Conservation (phyloP, 2,329 filamentous ascomycete genomes). For the Arthrobotrys iridis region DNA sequence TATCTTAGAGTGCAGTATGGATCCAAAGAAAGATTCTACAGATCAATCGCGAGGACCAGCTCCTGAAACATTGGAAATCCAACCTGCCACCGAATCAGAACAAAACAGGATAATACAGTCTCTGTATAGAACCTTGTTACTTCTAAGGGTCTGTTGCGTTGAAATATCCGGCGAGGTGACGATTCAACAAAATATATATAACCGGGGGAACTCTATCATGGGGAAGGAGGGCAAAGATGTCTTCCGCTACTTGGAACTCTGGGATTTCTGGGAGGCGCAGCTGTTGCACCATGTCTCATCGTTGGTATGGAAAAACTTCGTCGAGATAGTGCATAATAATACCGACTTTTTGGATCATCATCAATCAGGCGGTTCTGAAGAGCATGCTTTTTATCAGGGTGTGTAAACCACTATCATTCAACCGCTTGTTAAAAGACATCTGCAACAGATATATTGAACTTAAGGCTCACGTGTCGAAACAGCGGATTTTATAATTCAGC, state of each 20-base stretch:
- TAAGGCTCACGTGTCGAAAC: neutral
- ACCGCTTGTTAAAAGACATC: too few relatives aligned
- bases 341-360: neutral
- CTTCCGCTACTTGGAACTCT: neutral
- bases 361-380: neutral
- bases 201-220: neutral
- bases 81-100: neutral
- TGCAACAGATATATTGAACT: too few relatives aligned
- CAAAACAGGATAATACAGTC: neutral
- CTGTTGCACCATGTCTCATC: too few relatives aligned
- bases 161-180: neutral
- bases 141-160: neutral
- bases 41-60: neutral
- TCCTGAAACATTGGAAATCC: too few relatives aligned
- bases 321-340: too few relatives aligned
- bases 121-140: neutral
- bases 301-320: neutral
- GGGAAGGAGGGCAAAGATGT: neutral
- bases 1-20: neutral
- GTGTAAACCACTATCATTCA: too few relatives aligned
- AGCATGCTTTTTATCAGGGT: too few relatives aligned
- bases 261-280: constrained; percentile 9
- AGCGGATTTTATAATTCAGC: too few relatives aligned
- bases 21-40: neutral
- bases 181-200: too few relatives aligned